Base-by-base conservation (phyloP, 768 basidiomycete genomes). In the Phlebiopsis gigantea region DNA sequence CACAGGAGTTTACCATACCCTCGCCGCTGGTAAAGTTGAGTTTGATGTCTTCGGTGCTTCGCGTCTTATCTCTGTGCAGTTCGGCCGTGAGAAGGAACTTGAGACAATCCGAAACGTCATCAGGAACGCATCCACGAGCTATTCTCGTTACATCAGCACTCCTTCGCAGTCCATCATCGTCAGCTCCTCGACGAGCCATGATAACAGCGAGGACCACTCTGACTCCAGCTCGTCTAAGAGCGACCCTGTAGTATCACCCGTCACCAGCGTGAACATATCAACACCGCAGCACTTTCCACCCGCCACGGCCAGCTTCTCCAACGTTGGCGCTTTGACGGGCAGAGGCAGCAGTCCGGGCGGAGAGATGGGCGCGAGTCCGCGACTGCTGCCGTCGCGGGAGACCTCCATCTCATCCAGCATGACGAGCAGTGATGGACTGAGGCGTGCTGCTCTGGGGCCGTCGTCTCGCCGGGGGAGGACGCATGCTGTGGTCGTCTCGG, bases 81-180 rank as follows among this genome's bases (percentile, higher is more conserved):
- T 85, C 64, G 88, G 88, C 6, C 77, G 88, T 46, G 85, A 88
- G 48, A 84, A 79, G 62, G 87, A 88, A 68, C 71, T 88, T 1
- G 86, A 88, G 44, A 70, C 74, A 44, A 84, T 90, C 55, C 77
- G 83, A 46, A 83, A 79, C 67, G 82, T 88, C 56, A 85, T 72
- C 30, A 68, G 68, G n/a, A 67, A 71, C 48, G 66, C 67, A 50
- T 81, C 84, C 4, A 82, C 79, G 17, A 84, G 78, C 58, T 87
- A 85, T 62, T 84, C 85, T 6, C 71, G 77, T 25, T 78, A 84
- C 56, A 77, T 60, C 70, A 79, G 14, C 65, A 63, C 75, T 0
- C 69, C 72, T 7, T 78, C 76, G 60, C 77, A 74, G 29, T 70
- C 73, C 49, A 65, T 75, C 45, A 39, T 73, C 9, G 58, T 77